Evolutionary conservation across 192 early-diverging fungal species (phyloP).

Genomic region (Chytriomyces sp.): DNA sequence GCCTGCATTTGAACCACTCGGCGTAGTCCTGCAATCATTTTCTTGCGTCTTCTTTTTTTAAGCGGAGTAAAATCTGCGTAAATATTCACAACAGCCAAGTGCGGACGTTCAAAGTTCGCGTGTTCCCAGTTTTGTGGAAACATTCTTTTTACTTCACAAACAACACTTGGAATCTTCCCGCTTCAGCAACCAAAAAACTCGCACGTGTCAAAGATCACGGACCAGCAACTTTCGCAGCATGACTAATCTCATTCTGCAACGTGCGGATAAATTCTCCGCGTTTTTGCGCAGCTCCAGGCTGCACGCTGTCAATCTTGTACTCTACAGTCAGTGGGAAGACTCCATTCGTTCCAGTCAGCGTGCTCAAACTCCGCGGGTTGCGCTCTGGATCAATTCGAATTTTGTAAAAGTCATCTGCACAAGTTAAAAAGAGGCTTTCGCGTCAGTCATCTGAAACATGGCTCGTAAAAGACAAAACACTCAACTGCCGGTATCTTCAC

Average conservation of each 20-base stretch:
- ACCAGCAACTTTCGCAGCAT: not conserved
- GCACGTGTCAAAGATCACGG: too few relatives aligned
- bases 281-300: not conserved
- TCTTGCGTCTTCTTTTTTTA: too few relatives aligned
- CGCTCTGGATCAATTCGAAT: slow-evolving; percentile 3
- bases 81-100: too few relatives aligned
- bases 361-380: slow-evolving; percentile 19
- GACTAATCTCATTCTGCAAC: slow-evolving; percentile 21
- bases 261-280: slow-evolving; percentile 7
- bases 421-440: not conserved
- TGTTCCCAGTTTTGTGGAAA: too few relatives aligned
- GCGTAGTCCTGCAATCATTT: too few relatives aligned
- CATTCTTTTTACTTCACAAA: too few relatives aligned
- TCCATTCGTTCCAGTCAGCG: slow-evolving; percentile 8
- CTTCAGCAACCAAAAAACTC: too few relatives aligned
- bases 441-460: not conserved
- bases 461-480: slow-evolving; percentile 2
- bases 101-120: too few relatives aligned
- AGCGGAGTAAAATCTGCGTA: too few relatives aligned
- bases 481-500: slow-evolving; percentile 40
- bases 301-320: slow-evolving; percentile 29
- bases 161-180: too few relatives aligned
- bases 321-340: slow-evolving; percentile 20
- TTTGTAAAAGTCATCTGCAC: slow-evolving; percentile 17
- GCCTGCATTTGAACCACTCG: too few relatives aligned